These are phyloP conservation scores for Cinnamomum chago DNA, from an alignment of 164 flowering plant genomes.

Conservation along the genomic window DNA sequence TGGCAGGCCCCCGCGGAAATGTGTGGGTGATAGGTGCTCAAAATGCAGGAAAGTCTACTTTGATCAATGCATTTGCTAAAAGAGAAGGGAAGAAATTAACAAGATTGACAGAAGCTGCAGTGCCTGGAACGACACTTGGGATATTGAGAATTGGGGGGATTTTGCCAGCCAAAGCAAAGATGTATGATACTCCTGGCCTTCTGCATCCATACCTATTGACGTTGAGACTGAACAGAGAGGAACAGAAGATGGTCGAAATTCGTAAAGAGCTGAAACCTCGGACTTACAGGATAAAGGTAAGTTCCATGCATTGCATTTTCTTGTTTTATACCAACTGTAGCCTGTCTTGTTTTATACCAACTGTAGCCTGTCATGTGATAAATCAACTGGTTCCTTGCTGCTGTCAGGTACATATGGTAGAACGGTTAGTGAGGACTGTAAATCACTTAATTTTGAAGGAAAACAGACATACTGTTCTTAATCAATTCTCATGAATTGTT, in stretches of 20 bases:
- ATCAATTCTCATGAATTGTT: no score
- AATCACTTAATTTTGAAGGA: not conserved
- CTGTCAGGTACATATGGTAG: not conserved
- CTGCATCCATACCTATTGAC: constrained; percentile 86
- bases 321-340: not conserved
- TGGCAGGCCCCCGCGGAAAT: constrained; percentile 94
- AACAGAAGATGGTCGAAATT: constrained; percentile 90
- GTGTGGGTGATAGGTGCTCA: constrained; percentile 99
- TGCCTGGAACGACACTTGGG: constrained; percentile 97
- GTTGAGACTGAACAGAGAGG: constrained; percentile 77
- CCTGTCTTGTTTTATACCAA: not conserved
- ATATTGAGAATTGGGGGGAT: constrained; percentile 84
- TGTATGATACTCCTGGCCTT: constrained; percentile 98
- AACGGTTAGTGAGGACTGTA: not conserved
- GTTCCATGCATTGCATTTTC: constrained; percentile 11
- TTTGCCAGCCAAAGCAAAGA: constrained; percentile 84
- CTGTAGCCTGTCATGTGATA: not conserved
- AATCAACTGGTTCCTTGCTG: not conserved
- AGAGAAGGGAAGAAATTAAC: constrained; percentile 64
- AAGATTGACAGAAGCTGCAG: constrained; percentile 90
- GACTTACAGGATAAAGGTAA: constrained; percentile 81
- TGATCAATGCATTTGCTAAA: constrained; percentile 81
- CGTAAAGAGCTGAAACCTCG: constrained; percentile 88
- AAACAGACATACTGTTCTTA: not conserved
- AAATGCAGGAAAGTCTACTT: constrained; percentile 91